Evolutionary conservation across 2,329 filamentous ascomycete genomes (phyloP).

Genomic region (Colletotrichum somersetense): DNA sequence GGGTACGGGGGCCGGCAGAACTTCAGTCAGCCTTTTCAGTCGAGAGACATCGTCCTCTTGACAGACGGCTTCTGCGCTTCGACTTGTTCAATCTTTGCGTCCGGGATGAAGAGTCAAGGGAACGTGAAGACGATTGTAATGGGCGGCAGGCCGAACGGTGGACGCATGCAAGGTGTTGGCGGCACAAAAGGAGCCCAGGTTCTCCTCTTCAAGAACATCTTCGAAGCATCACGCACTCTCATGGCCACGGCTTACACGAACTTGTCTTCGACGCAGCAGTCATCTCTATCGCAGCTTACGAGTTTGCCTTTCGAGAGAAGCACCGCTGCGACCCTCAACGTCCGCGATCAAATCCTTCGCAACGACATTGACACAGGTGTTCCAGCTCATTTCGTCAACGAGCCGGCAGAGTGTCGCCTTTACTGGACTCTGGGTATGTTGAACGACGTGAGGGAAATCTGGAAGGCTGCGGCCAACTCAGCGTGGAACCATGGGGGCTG

Average conservation of each 20-base stretch:
- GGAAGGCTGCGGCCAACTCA: slow-evolving; percentile 58
- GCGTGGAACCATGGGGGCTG: slow-evolving; percentile 57
- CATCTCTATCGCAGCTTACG: slow-evolving; percentile 48
- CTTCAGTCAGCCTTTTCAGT: slow-evolving; percentile 64
- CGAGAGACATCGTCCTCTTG: slow-evolving; percentile 69
- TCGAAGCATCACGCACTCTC: slow-evolving; percentile 11
- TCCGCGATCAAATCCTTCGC: slow-evolving; percentile 54
- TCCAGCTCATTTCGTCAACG: slow-evolving; percentile 62
- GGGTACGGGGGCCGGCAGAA: slow-evolving; percentile 63
- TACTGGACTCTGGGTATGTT: slow-evolving; percentile 64
- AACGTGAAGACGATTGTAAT: slow-evolving; percentile 22
- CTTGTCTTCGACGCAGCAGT: slow-evolving; percentile 47
- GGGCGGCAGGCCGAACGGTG: slow-evolving; percentile 46
- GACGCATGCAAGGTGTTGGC: slow-evolving; percentile 59
- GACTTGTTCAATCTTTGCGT: slow-evolving; percentile 68
- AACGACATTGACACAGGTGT: slow-evolving; percentile 53
- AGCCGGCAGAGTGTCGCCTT: slow-evolving; percentile 64
- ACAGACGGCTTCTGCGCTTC: slow-evolving; percentile 71
- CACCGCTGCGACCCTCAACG: slow-evolving; percentile 52
- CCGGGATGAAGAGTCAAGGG: slow-evolving; percentile 60
- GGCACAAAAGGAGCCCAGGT: slow-evolving; percentile 59
- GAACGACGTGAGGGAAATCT: slow-evolving; percentile 58
- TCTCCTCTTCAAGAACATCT: slow-evolving; percentile 49
- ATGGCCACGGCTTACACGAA: slow-evolving; percentile 27
- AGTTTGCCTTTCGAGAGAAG: slow-evolving; percentile 50